Evolutionary conservation across 164 flowering plant genomes (phyloP).

Genomic region (Stephania yunnanensis): DNA sequence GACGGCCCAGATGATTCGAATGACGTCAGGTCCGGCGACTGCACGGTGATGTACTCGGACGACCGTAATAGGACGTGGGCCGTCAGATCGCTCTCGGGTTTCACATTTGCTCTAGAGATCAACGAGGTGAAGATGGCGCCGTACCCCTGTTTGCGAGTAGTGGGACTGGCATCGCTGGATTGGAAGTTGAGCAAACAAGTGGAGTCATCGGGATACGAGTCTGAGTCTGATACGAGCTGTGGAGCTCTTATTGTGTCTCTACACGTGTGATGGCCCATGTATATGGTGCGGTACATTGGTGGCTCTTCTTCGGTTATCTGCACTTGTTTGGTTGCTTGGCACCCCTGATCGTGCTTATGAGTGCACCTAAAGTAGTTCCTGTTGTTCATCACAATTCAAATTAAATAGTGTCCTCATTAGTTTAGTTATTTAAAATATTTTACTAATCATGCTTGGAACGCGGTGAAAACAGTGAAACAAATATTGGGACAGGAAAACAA

Average conservation of each 20-base stretch:
- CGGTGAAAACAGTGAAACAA: too few species aligned
- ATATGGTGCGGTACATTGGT: conserved; percentile 31
- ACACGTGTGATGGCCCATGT: conserved; percentile 60
- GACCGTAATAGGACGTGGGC: not conserved
- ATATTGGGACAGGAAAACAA: too few species aligned
- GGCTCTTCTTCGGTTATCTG: conserved; percentile 29
- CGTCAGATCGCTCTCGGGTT: conserved; percentile 2
- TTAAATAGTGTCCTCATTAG: too few species aligned
- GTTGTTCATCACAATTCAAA: not conserved
- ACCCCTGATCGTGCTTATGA: conserved; percentile 34
- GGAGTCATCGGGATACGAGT: conserved; percentile 15
- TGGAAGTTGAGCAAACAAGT: conserved; percentile 9
- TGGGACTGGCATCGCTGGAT: conserved; percentile 3
- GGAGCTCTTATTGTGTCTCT: conserved; percentile 21
- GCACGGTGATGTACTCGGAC: not conserved
- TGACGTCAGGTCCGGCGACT: conserved; percentile 16
- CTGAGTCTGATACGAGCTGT: conserved; percentile 8
- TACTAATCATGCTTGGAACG: too few species aligned
- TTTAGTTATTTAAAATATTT: too few species aligned
- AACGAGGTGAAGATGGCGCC: not conserved
- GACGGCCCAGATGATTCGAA: conserved; percentile 9
- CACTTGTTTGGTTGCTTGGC: conserved; percentile 35
- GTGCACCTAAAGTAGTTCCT: conserved; percentile 52
- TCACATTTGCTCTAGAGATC: not conserved
- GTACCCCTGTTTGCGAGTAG: not conserved